phyloP scores from a whole-genome alignment of 116 monocot species.

The Cymodocea nodosa region DNA sequence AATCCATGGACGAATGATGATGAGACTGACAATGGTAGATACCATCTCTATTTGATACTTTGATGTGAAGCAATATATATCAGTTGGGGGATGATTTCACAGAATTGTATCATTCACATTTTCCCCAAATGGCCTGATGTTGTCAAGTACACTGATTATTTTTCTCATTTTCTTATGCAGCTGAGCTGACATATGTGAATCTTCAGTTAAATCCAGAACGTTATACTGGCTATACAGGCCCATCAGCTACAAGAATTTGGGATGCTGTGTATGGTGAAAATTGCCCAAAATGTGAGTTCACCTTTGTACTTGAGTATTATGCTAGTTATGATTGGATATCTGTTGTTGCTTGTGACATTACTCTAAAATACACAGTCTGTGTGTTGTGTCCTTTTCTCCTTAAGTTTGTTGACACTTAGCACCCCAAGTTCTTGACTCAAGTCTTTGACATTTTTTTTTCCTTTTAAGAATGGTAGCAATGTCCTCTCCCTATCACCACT shows the following conservation, averaged over 20 bases:
- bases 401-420: too few species aligned
- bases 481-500: too few species aligned
- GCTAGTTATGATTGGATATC: too few species aligned
- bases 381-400: too few species aligned
- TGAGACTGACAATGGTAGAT: slow-evolving; percentile 87
- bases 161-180: slow-evolving; percentile 27
- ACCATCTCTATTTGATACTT: neutral
- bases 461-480: too few species aligned
- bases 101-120: neutral
- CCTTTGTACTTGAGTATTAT: neutral
- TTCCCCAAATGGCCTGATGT: too few species aligned
- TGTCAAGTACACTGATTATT: neutral
- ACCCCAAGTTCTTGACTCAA: too few species aligned
- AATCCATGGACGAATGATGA: slow-evolving; percentile 98
- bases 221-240: slow-evolving; percentile 78
- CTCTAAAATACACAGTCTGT: too few species aligned
- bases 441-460: too few species aligned
- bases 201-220: slow-evolving; percentile 96
- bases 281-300: slow-evolving; percentile 57
- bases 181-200: slow-evolving; percentile 98
- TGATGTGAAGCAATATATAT: neutral
- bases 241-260: slow-evolving; percentile 85
- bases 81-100: neutral
- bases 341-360: too few species aligned
- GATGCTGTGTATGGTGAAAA: slow-evolving; percentile 77